Conservation (phyloP, 495 filamentous ascomycete species). For the Daldinia loculata region DNA sequence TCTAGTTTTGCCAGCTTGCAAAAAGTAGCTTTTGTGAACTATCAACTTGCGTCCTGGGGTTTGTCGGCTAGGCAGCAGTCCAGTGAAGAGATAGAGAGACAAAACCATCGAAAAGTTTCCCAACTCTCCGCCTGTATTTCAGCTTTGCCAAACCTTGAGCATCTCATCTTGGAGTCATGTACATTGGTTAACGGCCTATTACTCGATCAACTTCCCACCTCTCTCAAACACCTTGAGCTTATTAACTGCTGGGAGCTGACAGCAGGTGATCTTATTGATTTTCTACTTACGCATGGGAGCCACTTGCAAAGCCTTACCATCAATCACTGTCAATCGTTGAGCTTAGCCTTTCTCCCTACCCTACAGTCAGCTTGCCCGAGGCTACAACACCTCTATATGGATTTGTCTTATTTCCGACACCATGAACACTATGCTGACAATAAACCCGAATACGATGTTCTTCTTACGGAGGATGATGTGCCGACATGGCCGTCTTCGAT, state of each 20-base stretch:
- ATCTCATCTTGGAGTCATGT: slow-evolving; percentile 73
- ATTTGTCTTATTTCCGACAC: slow-evolving; percentile 72
- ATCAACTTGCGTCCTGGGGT: slow-evolving; percentile 58
- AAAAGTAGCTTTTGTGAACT: slow-evolving; percentile 71
- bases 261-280: slow-evolving; percentile 64
- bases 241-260: slow-evolving; percentile 77
- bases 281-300: slow-evolving; percentile 68
- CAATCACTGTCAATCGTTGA: slow-evolving; percentile 79
- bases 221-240: slow-evolving; percentile 70
- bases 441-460: slow-evolving; percentile 71
- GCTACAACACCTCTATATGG: slow-evolving; percentile 74
- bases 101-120: slow-evolving; percentile 51
- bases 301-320: slow-evolving; percentile 71
- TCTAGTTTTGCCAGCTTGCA: slow-evolving; percentile 66
- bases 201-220: slow-evolving; percentile 68
- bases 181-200: slow-evolving; percentile 68
- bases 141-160: slow-evolving; percentile 66
- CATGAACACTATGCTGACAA: slow-evolving; percentile 63
- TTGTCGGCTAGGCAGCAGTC: slow-evolving; percentile 37
- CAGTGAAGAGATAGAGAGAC: slow-evolving; percentile 41
- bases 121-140: slow-evolving; percentile 65
- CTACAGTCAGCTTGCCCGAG: slow-evolving; percentile 70
- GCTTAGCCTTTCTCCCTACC: slow-evolving; percentile 70
- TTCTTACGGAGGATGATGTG: slow-evolving; percentile 66
- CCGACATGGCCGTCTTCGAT: slow-evolving; percentile 80